Evolutionary conservation across 2,329 filamentous ascomycete species (phyloP), one percentile per base, ranked within the genome.

Genomic region (Aspergillus sp.): DNA sequence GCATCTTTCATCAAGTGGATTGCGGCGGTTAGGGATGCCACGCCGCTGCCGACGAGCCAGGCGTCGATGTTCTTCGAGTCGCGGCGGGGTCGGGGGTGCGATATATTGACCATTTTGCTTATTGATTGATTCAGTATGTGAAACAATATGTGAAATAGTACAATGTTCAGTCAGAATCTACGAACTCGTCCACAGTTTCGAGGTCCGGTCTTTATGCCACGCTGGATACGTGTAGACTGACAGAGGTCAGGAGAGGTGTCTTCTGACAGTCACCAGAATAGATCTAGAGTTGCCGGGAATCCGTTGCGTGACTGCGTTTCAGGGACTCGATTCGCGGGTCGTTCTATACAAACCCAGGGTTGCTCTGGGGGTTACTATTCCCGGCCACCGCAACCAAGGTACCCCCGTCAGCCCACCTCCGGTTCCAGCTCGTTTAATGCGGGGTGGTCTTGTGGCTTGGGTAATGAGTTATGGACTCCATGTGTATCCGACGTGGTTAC

Each of bases 31-130:
- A 76, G 64, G 2, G 71, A 72, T 4, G 73, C 70, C 23, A 76
- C 69, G 25, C 73, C 74, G 15, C 70, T 66, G 35, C 73, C 74
- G n/a, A 77, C 63, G 12, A 77, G 66, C 68, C 69, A 76, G 17
- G 70, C 73, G 19, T 68, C 59, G 25, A 57, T 52, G 44, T 61
- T 48, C 3, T 53, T 39, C 15, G 63, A 58, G 31, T 64, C 63
- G 14, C 62, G 52, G 40, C 35, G 35, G 1, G 35, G 35, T 31
- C 27, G 9, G 1, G 35, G 12, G 5, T 37, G 35, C 12, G 35
- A 37, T 37, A 15, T 14, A n/a, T 37, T 14, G 6, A 37, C 35
- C 35, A 37, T 37, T 14, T 14, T 37, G 33, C 5, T 37, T 15
- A 27, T 21, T 21, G 21, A 21, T 21, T 21, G 21, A 21, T 21